Evolutionary conservation across 2,329 filamentous ascomycete genomes (phyloP), one percentile per base, ranked within the genome.

Genomic region (Diaporthe vaccinii): DNA sequence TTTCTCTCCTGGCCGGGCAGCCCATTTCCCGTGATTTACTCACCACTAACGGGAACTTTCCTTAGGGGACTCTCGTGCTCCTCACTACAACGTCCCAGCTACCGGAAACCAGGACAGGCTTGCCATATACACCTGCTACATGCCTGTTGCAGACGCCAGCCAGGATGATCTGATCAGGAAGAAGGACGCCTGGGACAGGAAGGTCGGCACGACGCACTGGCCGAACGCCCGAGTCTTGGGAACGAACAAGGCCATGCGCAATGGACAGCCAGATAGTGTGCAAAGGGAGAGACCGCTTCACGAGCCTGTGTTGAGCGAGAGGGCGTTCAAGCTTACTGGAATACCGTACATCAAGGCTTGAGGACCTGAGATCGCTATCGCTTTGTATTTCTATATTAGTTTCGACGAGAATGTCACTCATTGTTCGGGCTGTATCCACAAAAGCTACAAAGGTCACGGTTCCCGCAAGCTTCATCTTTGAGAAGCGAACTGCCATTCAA

Each of bases 251-350:
- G 77, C 78, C 7, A 78, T 74, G 51, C 72, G 80, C 14, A 75
- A 80, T 57, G 80, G 80, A 44, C 65, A 80, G 78, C 78, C 80
- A n/a, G 77, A 79, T 70, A 79, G 80, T 17, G 79, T 84, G 75
- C 84, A 85, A 49, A 80, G 84, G 22, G 79, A 81, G 17, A 79
- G 81, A 77, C 86, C 86, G 0, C 77, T 85, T 2, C 83, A 85
- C 61, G 84, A 86, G 75, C 83, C 84, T 0, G 74, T 80, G 31
- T 77, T 88, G 44, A 80, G 80, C 74, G 86, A 87, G 80, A 77
- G 85, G 34, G 84, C 83, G 1, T 87, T 84, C 78, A 86, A 84
- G 78, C 78, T 88, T 71, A 88, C 86, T 2, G 87, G 87, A 3
- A 87, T 88, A 76, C 86, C 87, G 15, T 89, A 88, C 25, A 79